These are phyloP conservation scores for Phytophthora brassicae DNA, from an alignment of 352 stramenopile genomes.

Conservation along the genomic window DNA sequence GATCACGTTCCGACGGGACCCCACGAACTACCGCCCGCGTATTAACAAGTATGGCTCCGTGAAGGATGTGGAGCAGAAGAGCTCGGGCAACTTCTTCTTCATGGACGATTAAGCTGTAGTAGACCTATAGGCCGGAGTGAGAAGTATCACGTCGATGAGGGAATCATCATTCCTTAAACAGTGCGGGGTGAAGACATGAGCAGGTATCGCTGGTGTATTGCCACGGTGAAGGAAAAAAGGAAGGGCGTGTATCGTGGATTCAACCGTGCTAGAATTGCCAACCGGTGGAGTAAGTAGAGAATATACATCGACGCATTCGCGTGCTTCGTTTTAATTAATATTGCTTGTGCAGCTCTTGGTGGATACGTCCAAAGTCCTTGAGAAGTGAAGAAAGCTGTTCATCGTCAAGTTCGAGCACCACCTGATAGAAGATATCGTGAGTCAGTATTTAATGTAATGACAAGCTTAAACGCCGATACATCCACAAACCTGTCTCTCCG, in stretches of 20 bases:
- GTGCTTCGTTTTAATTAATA: slow-evolving; percentile 29
- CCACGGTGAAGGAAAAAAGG: slow-evolving; percentile 10
- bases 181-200: not conserved
- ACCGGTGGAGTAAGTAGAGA: slow-evolving; percentile 29
- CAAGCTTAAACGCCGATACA: not conserved
- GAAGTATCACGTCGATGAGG: slow-evolving; percentile 2
- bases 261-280: not conserved
- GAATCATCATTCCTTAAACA: slow-evolving; percentile 6
- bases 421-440: slow-evolving; percentile 21
- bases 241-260: slow-evolving; percentile 16
- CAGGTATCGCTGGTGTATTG: no score
- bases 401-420: slow-evolving; percentile 51
- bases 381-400: slow-evolving; percentile 41
- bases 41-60: slow-evolving; percentile 96
- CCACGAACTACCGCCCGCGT: slow-evolving; percentile 97
- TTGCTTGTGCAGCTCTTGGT: slow-evolving; percentile 30
- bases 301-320: slow-evolving; percentile 27
- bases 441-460: slow-evolving; percentile 1
- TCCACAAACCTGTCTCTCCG: slow-evolving; percentile 36
- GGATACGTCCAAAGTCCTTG: slow-evolving; percentile 39
- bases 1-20: slow-evolving; percentile 99
- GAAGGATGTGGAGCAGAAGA: slow-evolving; percentile 98
- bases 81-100: slow-evolving; percentile 98
- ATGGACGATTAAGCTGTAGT: slow-evolving; percentile 94
- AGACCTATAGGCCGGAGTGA: slow-evolving; percentile 18